Base-by-base conservation (phyloP, 1,139 yeast species). In the Entelexis sorbosivorans region DNA sequence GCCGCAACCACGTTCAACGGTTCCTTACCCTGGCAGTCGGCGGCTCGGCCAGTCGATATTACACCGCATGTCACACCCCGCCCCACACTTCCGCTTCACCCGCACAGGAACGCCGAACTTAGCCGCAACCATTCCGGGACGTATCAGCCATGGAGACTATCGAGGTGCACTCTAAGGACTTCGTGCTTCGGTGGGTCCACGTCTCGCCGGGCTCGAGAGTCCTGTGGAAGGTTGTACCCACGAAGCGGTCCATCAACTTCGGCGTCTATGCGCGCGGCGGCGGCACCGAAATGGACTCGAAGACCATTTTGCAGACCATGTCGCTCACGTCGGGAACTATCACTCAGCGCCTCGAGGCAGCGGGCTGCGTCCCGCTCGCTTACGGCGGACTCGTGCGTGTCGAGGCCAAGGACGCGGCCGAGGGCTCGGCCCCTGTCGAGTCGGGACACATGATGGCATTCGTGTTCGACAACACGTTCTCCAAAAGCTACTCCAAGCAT, bases 401-500 rank as follows among this genome's bases (percentile, higher is more conserved):
- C 51, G 61, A 60, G 20, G 64, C 71, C n/a, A 64, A 64, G 44
- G 69, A 65, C 47, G 52, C 61, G 22, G 52, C 60, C 47, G 79
- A 77, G 52, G 95, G 93, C 0, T 71, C 74, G 35, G 73, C 81
- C 56, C 73, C 73, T 20, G 82, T 70, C 33, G 71, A 69, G 22
- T 69, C 69, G 36, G 64, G 59, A 11, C 85, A 86, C 1, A 76
- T 81, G 64, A 84, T 78, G 69, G 97, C 96, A 0, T 82, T 91
- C 63, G 82, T 91, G 17, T 82, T 91, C 64, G 97, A 91, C 66
- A 91, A 91, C 66, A 83, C 95, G 1, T 87, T 89, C 59, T 82
- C 95, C 38, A 87, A 86, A 62, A 86, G 82, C 43, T 83, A 81
- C 22, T 80, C 89, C 49, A 91, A 91, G 67, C 85, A 82, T 56